These are phyloP conservation scores for Tuber indicum DNA, from an alignment of 495 filamentous ascomycete species.

Conservation along the genomic window DNA sequence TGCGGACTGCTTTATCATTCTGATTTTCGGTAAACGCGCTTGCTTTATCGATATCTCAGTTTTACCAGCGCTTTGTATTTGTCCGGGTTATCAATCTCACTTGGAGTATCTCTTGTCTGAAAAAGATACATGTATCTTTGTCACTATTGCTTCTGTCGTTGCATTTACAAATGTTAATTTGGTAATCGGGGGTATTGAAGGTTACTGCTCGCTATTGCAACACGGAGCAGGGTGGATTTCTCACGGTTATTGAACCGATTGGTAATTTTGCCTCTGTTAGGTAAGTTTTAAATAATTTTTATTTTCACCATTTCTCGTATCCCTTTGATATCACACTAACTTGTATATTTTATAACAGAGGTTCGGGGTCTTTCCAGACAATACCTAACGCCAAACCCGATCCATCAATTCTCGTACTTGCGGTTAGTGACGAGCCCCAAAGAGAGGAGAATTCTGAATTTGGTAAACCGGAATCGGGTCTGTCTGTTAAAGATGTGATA, in stretches of 20 bases:
- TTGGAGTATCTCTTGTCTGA: background rate
- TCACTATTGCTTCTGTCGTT: background rate
- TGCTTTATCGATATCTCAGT: no score
- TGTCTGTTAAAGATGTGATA: background rate
- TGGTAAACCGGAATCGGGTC: background rate
- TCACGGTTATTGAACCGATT: background rate
- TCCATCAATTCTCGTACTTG: background rate
- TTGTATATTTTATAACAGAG: background rate
- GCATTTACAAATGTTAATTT: background rate
- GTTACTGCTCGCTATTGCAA: background rate
- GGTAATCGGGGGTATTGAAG: background rate
- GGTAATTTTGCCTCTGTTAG: background rate
- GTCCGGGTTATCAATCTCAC: no score
- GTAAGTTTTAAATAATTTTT: background rate
- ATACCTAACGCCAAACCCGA: background rate
- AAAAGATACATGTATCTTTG: background rate
- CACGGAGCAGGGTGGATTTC: background rate
- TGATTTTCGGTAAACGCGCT: no score
- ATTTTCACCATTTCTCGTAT: background rate
- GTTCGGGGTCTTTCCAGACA: background rate
- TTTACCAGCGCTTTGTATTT: no score
- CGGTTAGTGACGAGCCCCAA: background rate
- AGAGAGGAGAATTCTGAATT: background rate
- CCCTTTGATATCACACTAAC: background rate
- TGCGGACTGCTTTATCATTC: no score